A percentile compares a stretch with the other conserved stretches of the same genome.
These are phyloP conservation scores for Backusella tuberculispora DNA, from an alignment of 192 early-diverging fungal genomes.

Conservation along the genomic window DNA sequence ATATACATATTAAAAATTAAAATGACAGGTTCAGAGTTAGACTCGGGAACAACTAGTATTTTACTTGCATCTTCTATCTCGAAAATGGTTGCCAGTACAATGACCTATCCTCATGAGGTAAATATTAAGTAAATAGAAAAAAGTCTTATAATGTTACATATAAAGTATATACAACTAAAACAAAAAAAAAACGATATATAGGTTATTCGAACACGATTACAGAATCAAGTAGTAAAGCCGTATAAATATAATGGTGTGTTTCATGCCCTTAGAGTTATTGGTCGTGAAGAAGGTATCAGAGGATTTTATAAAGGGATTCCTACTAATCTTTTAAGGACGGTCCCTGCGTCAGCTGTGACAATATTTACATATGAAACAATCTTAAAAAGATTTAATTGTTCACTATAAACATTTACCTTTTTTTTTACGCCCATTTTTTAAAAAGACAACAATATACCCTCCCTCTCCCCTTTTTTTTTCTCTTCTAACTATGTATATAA, in stretches of 20 bases:
- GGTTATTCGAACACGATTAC: constrained; percentile 90
- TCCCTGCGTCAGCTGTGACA: constrained; percentile 85
- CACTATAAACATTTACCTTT: neutral
- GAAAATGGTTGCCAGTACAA: constrained; percentile 87
- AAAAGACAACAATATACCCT: neutral
- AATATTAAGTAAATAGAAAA: neutral
- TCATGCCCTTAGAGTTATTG: constrained; percentile 75
- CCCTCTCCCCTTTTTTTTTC: neutral
- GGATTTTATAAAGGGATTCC: constrained; percentile 90
- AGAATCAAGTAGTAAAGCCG: constrained; percentile 78
- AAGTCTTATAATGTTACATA: constrained; percentile 9
- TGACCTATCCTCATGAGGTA: constrained; percentile 96
- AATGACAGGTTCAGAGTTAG: constrained; percentile 18
- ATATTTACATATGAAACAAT: constrained; percentile 90
- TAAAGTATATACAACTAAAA: neutral
- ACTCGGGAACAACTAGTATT: constrained; percentile 53
- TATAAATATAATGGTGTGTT: constrained; percentile 84
- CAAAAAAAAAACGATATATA: constrained; percentile 3
- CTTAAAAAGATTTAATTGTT: constrained; percentile 54
- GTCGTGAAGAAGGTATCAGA: constrained; percentile 73
- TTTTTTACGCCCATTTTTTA: neutral
- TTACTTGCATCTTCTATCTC: constrained; percentile 81
- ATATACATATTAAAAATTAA: neutral
- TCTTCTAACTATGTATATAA: neutral
- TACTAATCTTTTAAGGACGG: constrained; percentile 87